These are phyloP conservation scores for Fagopyrum homotropicum DNA, from an alignment of 148 eudicot genomes.

Conservation along the genomic window DNA sequence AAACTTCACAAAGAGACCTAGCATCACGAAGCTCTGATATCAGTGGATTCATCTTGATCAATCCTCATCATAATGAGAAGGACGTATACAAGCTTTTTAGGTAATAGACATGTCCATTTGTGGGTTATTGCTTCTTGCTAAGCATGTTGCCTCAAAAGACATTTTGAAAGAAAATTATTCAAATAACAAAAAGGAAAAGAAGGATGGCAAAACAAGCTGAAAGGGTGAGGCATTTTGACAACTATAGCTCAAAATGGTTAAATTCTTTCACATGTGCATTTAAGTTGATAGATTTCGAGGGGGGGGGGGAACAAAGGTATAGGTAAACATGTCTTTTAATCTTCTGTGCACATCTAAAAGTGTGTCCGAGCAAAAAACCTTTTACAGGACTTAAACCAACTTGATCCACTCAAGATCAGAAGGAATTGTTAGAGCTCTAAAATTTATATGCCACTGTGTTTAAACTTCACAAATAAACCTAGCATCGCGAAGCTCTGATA, in stretches of 20 bases:
- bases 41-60: not conserved
- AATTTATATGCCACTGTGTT: slow-evolving; percentile 7
- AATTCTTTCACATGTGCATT: no score
- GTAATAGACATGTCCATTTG: no score
- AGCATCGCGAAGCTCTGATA: slow-evolving; percentile 4
- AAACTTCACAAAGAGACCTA: slow-evolving; percentile 5
- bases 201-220: not conserved
- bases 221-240: no score
- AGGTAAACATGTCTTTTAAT: not conserved
- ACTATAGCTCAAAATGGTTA: no score
- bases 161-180: no score
- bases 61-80: not conserved
- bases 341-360: not conserved
- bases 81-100: no score
- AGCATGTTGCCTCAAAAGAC: no score
- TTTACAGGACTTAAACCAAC: slow-evolving; percentile 4
- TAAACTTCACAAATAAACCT: slow-evolving; percentile 9
- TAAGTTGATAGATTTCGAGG: no score
- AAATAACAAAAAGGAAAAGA: not conserved
- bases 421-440: slow-evolving; percentile 2
- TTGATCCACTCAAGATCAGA: slow-evolving; percentile 3
- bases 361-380: slow-evolving; percentile 9
- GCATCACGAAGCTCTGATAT: slow-evolving; percentile 5
- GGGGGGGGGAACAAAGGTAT: no score
- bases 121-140: no score